Conservation (phyloP, 495 filamentous ascomycete genomes). For the Parmelia sp. region DNA sequence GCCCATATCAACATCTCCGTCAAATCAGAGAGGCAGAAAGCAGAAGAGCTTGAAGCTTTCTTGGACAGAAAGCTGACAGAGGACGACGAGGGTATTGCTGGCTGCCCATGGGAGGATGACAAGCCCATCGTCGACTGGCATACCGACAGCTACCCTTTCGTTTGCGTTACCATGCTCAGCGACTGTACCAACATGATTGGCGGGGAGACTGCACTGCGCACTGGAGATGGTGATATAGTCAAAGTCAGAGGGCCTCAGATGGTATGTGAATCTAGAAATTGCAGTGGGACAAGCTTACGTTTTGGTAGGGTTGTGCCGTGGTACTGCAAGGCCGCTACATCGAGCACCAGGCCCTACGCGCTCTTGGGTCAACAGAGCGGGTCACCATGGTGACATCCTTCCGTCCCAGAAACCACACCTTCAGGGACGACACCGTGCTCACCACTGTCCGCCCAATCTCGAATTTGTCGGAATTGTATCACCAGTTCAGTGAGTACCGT, state of each 20-base stretch:
- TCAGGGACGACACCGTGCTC: slow-evolving; percentile 61
- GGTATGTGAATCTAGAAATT: slow-evolving; percentile 35
- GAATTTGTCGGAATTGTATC: slow-evolving; percentile 61
- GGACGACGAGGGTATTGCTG: slow-evolving; percentile 44
- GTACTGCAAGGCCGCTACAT: slow-evolving; percentile 69
- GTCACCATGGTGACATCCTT: slow-evolving; percentile 72
- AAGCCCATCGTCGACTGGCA: slow-evolving; percentile 68
- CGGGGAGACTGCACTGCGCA: slow-evolving; percentile 63
- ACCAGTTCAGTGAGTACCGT: slow-evolving; percentile 62
- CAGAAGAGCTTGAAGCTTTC: slow-evolving; percentile 39
- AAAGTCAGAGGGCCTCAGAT: slow-evolving; percentile 64
- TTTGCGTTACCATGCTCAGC: slow-evolving; percentile 70
- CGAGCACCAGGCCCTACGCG: slow-evolving; percentile 60
- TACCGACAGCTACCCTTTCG: slow-evolving; percentile 68
- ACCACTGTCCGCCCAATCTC: slow-evolving; percentile 61
- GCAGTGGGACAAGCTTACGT: slow-evolving; percentile 12
- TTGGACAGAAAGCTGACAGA: slow-evolving; percentile 35
- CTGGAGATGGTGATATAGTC: slow-evolving; percentile 53
- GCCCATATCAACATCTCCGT: slow-evolving; percentile 66
- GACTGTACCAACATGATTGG: slow-evolving; percentile 65
- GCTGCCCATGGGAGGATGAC: slow-evolving; percentile 53
- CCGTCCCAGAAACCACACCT: slow-evolving; percentile 50
- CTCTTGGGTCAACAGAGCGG: slow-evolving; percentile 57
- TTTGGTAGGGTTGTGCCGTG: slow-evolving; percentile 54
- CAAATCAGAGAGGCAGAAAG: slow-evolving; percentile 48